Conservation (phyloP, 164 flowering plant genomes). For the Litsea cubeba region DNA sequence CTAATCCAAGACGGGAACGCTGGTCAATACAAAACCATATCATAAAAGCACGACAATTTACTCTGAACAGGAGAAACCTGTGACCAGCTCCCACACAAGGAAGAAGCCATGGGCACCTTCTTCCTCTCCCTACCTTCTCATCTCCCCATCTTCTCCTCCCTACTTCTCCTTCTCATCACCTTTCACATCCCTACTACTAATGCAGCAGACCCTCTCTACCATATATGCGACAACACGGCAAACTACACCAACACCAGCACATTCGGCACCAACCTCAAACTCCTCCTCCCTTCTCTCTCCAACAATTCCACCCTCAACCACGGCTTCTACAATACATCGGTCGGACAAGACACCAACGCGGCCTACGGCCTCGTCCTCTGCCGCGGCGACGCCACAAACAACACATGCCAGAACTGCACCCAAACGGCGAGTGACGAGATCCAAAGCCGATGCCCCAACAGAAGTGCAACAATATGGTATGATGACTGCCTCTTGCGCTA, state of each 20-base stretch:
- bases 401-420: constrained; percentile 18
- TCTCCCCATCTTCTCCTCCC: background rate
- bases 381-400: constrained; percentile 12
- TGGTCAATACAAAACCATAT: no score
- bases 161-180: background rate
- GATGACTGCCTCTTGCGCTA: constrained; percentile 32
- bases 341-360: constrained; percentile 14
- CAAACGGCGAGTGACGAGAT: constrained; percentile 11
- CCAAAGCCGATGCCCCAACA: constrained; percentile 15
- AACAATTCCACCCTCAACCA: constrained; percentile 14
- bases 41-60: no score
- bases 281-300: constrained; percentile 10
- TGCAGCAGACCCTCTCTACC: background rate
- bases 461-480: constrained; percentile 27
- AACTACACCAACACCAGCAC: constrained; percentile 3
- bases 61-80: no score
- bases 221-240: background rate
- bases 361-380: constrained; percentile 32
- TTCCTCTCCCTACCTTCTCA: no score
- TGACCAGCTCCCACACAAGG: no score
- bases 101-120: no score
- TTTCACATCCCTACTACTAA: background rate
- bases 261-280: constrained; percentile 18
- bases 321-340: constrained; percentile 12
- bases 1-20: no score